These are phyloP conservation scores for Lentinula guzmanii DNA, from an alignment of 768 basidiomycete genomes.

Conservation along the genomic window DNA sequence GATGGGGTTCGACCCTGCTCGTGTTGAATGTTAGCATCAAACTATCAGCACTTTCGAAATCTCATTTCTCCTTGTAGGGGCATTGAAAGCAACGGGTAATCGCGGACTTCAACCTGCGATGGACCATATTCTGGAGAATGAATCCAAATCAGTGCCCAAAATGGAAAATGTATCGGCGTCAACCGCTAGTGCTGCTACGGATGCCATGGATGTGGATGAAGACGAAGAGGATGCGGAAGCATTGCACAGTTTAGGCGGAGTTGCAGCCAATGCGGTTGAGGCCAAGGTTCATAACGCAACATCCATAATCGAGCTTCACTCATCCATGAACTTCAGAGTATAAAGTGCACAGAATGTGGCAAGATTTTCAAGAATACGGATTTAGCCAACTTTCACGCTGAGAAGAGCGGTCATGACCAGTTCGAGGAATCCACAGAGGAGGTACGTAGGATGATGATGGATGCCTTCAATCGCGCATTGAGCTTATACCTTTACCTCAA, in stretches of 20 bases:
- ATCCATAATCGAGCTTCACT: not conserved
- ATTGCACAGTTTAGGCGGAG: slow-evolving; percentile 42
- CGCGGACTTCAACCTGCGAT: slow-evolving; percentile 87
- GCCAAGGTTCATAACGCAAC: slow-evolving; percentile 48
- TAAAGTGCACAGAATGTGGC: slow-evolving; percentile 78
- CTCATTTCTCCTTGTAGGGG: slow-evolving; percentile 52
- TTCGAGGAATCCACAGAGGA: slow-evolving; percentile 97
- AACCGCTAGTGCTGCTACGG: slow-evolving; percentile 13
- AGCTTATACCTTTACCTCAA: slow-evolving; percentile 18
- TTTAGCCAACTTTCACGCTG: slow-evolving; percentile 88
- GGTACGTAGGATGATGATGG: slow-evolving; percentile 29
- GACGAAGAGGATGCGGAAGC: slow-evolving; percentile 72
- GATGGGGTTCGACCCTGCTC: slow-evolving; percentile 83
- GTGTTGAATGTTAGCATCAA: slow-evolving; percentile 71
- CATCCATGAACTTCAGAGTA: slow-evolving; percentile 42
- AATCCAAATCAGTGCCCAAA: slow-evolving; percentile 70
- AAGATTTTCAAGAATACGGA: slow-evolving; percentile 85
- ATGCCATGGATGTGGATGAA: slow-evolving; percentile 48
- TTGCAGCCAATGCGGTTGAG: slow-evolving; percentile 40
- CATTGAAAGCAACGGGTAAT: slow-evolving; percentile 75
- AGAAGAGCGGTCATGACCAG: slow-evolving; percentile 91
- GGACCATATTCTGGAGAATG: slow-evolving; percentile 84
- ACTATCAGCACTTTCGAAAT: not conserved
- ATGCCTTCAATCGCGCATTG: slow-evolving; percentile 2
- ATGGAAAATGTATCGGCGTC: slow-evolving; percentile 34